Evolutionary conservation across 106 monocot species (phyloP), one percentile per base, ranked within the genome.

Genomic region (Allium sativum): DNA sequence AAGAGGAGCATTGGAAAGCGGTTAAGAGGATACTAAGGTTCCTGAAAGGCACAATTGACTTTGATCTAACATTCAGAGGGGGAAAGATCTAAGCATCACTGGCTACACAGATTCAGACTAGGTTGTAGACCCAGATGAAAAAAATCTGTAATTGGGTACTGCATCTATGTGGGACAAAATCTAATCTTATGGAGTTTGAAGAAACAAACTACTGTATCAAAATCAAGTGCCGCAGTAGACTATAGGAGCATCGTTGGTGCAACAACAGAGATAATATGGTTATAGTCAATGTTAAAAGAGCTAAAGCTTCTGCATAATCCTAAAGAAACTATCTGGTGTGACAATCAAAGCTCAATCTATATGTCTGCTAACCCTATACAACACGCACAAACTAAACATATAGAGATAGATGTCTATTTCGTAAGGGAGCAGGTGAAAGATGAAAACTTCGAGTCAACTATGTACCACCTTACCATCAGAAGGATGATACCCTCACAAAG

Each of bases 301-400:
- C 3, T 22, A 22, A 1, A 3, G 3, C 2, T 22, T 3, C 1
- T 3, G 3, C 3, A 1, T 1, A 22, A 1, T 1, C 1, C 1
- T 1, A 22, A 22, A 22, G 22, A 1, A 22, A 22, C 22, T 1
- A 22, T 22, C 1, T 22, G 22, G 22, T 22, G 22, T 22, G 22
- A 22, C 3, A 22, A 22, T 22, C 3, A 1, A 22, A 22, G 22
- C 3, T 1, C 22, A 22, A 3, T 22, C 2, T 22, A 22, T 22
- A 1, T 22, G 3, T 1, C 22, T 22, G 22, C 3, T 3, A 22
- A 22, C 3, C 22, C 55, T 12, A 13, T 45, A 0, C 19, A 56
- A 5, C 67, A 68, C 56, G 54, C 45, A 12, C 6, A 44, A 7
- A 18, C 44, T 6, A 68, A 68, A 14, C 67, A 68, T 2, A 56